Evolutionary conservation across 1,139 yeast species (phyloP), one percentile per base, ranked within the genome.

Genomic region (Sugiyamaella pinicola): DNA sequence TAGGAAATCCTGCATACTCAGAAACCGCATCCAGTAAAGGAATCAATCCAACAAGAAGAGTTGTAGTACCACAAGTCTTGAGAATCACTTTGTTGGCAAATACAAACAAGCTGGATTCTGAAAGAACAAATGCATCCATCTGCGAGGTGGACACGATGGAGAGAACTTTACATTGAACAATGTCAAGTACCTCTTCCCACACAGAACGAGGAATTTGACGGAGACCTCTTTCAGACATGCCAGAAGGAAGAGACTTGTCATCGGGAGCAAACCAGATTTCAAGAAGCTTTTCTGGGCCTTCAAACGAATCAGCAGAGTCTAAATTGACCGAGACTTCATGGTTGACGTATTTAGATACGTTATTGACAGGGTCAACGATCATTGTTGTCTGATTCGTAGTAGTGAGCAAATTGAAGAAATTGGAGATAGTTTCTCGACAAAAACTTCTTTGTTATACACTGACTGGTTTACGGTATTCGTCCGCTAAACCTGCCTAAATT

Each of bases 11-110:
- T n/a, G 81, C 55, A 86, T 72, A 60, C 78, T 69, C 60, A 26
- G 69, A 65, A 10, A 85, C 80, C 22, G 81, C 69, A 42, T 79
- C 78, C 60, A 86, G 80, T 55, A 91, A 73, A 52, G 80, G 78
- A 28, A 81, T 83, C 39, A 93, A 73, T 62, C 97, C 93, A 29
- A 84, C 81, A 58, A 93, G 77, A 1, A 96, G 85, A 1, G 97
- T 89, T 1, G 98, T 93, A 12, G 97, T 91, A 9, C 99, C 99
- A 69, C 99, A 93, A 12, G 99, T 93, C 71, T 93, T 93, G 66
- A 93, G 77, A 54, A 91, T 83, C 60, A 91, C 65, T 69, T 87
- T 90, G 71, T 90, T 93, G 28, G 88, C 84, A 67, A 84, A 91
- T 28, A 93, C 96, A 73, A 93, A 91, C 67, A 93, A 74, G 17